Conservation (phyloP, 2,329 filamentous ascomycete genomes). For the Aspergillus neoniger region DNA sequence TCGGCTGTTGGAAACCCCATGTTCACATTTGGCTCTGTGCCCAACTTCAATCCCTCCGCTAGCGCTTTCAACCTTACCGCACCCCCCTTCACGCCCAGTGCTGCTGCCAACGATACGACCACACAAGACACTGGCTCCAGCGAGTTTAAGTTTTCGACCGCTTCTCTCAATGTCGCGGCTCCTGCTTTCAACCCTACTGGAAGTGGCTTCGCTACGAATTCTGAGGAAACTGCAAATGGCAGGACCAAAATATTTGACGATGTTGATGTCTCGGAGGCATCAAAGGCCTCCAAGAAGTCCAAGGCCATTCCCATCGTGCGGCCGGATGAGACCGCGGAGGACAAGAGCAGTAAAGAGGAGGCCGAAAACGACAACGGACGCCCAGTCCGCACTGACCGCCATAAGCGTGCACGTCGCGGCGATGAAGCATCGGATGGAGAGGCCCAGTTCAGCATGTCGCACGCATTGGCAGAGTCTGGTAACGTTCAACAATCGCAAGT, state of each 20-base stretch:
- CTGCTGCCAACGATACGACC: constrained; percentile 16
- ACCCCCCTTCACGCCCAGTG: constrained; percentile 67
- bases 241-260: constrained; percentile 65
- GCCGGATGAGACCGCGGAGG: constrained; percentile 58
- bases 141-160: constrained; percentile 67
- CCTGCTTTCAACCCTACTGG: constrained; percentile 70
- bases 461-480: constrained; percentile 35
- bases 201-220: constrained; percentile 29
- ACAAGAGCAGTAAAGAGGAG: constrained; percentile 38
- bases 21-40: constrained; percentile 33
- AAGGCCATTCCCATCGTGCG: constrained; percentile 82
- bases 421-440: constrained; percentile 71
- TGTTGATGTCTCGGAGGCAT: constrained; percentile 63
- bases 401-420: constrained; percentile 72
- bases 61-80: constrained; percentile 69
- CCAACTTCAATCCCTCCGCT: constrained; percentile 33
- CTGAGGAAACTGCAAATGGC: constrained; percentile 23
- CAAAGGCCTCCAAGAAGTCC: constrained; percentile 68
- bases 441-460: constrained; percentile 67
- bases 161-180: constrained; percentile 73
- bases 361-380: constrained; percentile 63
- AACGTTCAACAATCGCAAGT: constrained; percentile 31
- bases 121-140: constrained; percentile 24
- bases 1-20: constrained; percentile 29
- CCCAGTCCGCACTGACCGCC: constrained; percentile 64